Conservation (phyloP, 2,329 filamentous ascomycete species). For the Colletotrichum spinosum region DNA sequence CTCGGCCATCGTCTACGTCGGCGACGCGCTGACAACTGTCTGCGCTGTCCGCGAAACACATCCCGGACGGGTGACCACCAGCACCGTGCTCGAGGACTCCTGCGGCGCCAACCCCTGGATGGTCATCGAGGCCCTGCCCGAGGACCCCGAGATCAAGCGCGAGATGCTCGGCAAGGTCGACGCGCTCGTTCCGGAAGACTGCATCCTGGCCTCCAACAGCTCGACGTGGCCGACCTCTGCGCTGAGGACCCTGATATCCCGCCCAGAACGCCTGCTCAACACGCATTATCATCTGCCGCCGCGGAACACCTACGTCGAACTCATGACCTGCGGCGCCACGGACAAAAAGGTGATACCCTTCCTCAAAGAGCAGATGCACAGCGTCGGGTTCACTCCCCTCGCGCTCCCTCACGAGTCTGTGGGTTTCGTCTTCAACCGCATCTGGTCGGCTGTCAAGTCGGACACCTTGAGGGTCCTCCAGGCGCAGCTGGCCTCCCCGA, state of each 20-base stretch:
- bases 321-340: conserved; percentile 49
- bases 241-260: conserved; percentile 39
- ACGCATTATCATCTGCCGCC: conserved; percentile 51
- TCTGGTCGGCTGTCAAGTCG: conserved; percentile 50
- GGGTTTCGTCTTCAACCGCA: conserved; percentile 49
- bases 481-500: conserved; percentile 46
- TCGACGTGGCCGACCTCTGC: conserved; percentile 45
- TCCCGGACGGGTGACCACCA: conserved; percentile 43
- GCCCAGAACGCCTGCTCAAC: conserved; percentile 46
- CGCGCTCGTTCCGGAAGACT: conserved; percentile 42
- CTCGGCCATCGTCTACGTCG: conserved; percentile 46
- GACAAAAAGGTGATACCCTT: conserved; percentile 44
- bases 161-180: conserved; percentile 44
- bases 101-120: conserved; percentile 41
- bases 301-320: conserved; percentile 46
- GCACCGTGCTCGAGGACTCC: conserved; percentile 40
- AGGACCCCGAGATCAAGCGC: conserved; percentile 45
- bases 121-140: conserved; percentile 48
- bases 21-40: conserved; percentile 47
- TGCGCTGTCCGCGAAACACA: conserved; percentile 43
- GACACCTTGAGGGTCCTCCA: conserved; percentile 46
- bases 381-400: conserved; percentile 44
- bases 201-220: conserved; percentile 47
- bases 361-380: conserved; percentile 42
- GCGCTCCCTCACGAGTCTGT: conserved; percentile 44